Conservation (phyloP, 345 rosid species). For the Citrus mangshanensis region DNA sequence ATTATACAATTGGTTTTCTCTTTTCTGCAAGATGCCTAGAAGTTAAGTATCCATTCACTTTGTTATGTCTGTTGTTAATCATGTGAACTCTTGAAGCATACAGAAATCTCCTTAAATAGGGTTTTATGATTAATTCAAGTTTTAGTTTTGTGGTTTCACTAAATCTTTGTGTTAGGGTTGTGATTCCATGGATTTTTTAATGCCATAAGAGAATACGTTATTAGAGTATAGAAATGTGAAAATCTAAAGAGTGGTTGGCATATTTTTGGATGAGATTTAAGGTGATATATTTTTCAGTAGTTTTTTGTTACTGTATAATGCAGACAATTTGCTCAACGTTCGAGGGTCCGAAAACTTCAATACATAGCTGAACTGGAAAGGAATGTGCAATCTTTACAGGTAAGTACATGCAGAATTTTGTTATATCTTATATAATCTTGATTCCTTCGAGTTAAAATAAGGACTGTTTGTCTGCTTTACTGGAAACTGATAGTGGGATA, state of each 20-base stretch:
- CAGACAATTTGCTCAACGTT: constrained; percentile 99
- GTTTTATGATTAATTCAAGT: neutral
- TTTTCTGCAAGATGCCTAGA: neutral
- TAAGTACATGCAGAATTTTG: constrained; percentile 24
- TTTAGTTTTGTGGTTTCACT: neutral
- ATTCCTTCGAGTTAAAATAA: neutral
- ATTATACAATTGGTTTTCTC: neutral
- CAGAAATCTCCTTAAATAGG: neutral
- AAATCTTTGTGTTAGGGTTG: neutral
- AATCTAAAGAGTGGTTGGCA: neutral
- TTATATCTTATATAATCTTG: neutral
- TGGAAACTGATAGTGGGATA: constrained; percentile 3
- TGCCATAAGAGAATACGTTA: neutral
- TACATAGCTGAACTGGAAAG: constrained; percentile 98
- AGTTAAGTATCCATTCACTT: neutral
- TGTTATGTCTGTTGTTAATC: neutral
- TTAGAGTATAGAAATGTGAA: neutral
- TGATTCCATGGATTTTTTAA: neutral
- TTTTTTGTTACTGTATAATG: constrained; percentile 18
- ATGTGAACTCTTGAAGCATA: neutral
- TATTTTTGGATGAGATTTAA: neutral
- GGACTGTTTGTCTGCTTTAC: constrained; percentile 1
- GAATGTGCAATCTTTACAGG: constrained; percentile 96
- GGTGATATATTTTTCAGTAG: constrained; percentile 13
- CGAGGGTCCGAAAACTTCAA: constrained; percentile 96